Evolutionary conservation across 2,329 filamentous ascomycete genomes (phyloP), one percentile per base, ranked within the genome.

Genomic region (Colletotrichum tamarilloi): DNA sequence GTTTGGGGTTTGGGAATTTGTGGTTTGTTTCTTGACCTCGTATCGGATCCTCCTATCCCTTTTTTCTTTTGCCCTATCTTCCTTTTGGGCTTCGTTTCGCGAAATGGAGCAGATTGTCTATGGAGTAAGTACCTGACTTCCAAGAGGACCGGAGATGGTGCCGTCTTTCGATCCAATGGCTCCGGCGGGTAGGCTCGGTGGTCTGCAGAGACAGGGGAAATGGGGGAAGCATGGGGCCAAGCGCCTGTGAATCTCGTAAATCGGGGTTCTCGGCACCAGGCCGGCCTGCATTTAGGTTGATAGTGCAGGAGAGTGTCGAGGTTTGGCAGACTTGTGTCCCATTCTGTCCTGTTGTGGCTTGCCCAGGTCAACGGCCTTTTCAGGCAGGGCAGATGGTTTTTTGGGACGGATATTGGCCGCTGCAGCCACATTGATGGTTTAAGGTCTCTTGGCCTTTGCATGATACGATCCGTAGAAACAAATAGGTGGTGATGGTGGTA

Each of bases 361-460:
- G 12, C 22, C 58, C 38, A 35, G 26, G 32, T 24, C 24, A 52
- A 46, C 24, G 26, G 38, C n/a, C 16, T n/a, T 28, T 22, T 62
- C 57, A 52, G 35, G 63, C 56, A 30, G 46, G 14, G 42, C 68
- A 66, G 38, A 58, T 28, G 46, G 24, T 24, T 19, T 19, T 56
- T 66, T 42, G 38, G 52, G 63, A 42, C 52, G 69, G 38, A 63
- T 16, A 53, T 46, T 72, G 65, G 69, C 69, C 64, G 67, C 60
- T 56, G 38, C 38, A 63, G 67, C 53, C 60, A 52, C 53, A 14
- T 28, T 28, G 60, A 1, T 22, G 42, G 42, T 49, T 49, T n/a
- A n/a, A n/a, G 16, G 53, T 35, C 11, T n/a, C 42, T 53, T 63
- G 26, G 24, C 52, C 4, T 12, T 28, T 11, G n/a, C 19, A 49